Conservation (phyloP, 208 protist species). For the Trypanosoma mega region DNA sequence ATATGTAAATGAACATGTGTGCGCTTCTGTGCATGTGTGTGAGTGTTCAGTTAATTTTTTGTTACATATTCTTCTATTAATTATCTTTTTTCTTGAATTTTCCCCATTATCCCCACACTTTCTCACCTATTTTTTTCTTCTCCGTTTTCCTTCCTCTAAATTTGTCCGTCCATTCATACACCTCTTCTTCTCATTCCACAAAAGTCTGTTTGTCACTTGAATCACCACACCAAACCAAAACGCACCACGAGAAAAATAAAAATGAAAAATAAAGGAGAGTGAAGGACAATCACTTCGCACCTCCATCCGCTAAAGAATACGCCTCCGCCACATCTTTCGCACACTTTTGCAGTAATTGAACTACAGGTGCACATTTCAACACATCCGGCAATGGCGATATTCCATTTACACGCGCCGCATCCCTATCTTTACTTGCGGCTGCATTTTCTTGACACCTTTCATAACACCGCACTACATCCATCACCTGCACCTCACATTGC, state of each 20-base stretch:
- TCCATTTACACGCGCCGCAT: conserved; percentile 1
- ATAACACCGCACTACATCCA: conserved; percentile 65
- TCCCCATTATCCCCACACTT: too few species aligned
- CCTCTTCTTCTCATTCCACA: too few species aligned
- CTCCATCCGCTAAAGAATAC: conserved; percentile 42
- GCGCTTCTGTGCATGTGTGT: too few species aligned
- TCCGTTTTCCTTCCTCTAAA: too few species aligned
- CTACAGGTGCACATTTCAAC: conserved; percentile 51
- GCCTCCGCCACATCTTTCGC: conserved; percentile 33
- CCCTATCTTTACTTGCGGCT: background rate
- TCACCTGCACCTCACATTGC: conserved; percentile 60
- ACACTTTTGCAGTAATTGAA: conserved; percentile 42
- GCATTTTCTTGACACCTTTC: conserved; percentile 33
- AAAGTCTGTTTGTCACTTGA: background rate
- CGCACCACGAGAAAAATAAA: background rate
- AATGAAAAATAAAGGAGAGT: conserved; percentile 14
- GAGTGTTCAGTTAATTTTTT: too few species aligned
- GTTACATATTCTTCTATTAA: too few species aligned
- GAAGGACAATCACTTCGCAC: too few species aligned
- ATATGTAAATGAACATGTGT: too few species aligned
- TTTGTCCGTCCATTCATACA: too few species aligned
- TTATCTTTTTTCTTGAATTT: too few species aligned
- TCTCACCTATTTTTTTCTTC: too few species aligned
- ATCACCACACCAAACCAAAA: background rate
- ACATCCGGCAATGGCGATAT: conserved; percentile 29